Evolutionary conservation across 1,139 yeast species (phyloP).

Genomic region (Pneumocystis wakefieldiae): DNA sequence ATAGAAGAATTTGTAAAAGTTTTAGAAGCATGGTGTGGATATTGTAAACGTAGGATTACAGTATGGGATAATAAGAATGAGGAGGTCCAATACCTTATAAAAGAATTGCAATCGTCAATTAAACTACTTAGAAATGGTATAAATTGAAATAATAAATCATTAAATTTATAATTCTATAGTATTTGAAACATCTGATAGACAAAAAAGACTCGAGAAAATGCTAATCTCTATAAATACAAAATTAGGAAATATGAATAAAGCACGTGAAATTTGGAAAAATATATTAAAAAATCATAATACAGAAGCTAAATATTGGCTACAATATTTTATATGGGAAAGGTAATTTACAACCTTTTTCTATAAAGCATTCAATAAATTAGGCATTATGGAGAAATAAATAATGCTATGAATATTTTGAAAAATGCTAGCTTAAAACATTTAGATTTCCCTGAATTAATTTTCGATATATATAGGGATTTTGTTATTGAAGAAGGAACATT

Average conservation of each 20-base stretch:
- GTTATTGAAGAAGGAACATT: slow-evolving; percentile 29
- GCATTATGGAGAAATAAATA: slow-evolving; percentile 5
- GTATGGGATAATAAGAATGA: slow-evolving; percentile 13
- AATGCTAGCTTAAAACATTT: slow-evolving; percentile 24
- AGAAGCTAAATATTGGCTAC: slow-evolving; percentile 38
- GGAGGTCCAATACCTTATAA: slow-evolving; percentile 11
- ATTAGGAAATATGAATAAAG: slow-evolving; percentile 16
- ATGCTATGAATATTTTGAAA: slow-evolving; percentile 20
- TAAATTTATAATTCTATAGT: background rate
- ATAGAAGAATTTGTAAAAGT: slow-evolving; percentile 29
- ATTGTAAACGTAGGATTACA: slow-evolving; percentile 13
- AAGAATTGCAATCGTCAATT: slow-evolving; percentile 12
- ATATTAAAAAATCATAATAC: slow-evolving; percentile 23
- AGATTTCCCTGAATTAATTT: slow-evolving; percentile 40
- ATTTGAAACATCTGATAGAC: background rate
- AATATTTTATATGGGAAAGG: slow-evolving; percentile 30
- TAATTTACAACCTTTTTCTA: slow-evolving; percentile 18
- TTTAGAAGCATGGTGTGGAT: slow-evolving; percentile 25
- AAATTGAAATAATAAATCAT: background rate
- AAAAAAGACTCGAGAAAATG: slow-evolving; percentile 1
- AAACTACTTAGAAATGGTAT: background rate
- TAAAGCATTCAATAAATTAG: background rate
- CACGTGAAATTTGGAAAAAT: slow-evolving; percentile 22
- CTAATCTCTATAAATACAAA: slow-evolving; percentile 6
- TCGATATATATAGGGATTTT: slow-evolving; percentile 34